Percentiles rank a stretch among this genome's conserved stretches.
phyloP scores from a whole-genome alignment of 2,329 filamentous ascomycete genomes.

The Fusarium luffae region DNA sequence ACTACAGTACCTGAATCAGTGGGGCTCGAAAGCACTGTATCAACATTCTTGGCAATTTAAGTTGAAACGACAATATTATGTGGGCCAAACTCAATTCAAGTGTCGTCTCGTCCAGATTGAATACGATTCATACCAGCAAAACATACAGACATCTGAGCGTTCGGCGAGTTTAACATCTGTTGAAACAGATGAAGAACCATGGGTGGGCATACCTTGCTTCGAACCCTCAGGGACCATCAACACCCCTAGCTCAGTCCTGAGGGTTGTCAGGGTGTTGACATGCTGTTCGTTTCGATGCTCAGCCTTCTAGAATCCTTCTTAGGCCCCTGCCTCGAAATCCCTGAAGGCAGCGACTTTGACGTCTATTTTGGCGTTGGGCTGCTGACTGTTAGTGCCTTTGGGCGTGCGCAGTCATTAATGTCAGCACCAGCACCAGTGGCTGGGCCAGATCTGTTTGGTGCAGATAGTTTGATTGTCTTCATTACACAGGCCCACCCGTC shows the following conservation, averaged over 20 bases:
- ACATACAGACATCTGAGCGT: neutral
- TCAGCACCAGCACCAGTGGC: conserved; percentile 27
- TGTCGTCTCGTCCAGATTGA: conserved; percentile 11
- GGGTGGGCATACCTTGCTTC: conserved; percentile 14
- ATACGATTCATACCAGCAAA: neutral
- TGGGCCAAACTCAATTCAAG: neutral
- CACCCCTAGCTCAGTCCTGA: conserved; percentile 28
- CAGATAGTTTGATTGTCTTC: conserved; percentile 29
- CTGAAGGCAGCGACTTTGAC: conserved; percentile 29
- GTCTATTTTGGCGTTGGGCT: conserved; percentile 29
- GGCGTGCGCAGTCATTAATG: conserved; percentile 27
- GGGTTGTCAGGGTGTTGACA: conserved; percentile 4
- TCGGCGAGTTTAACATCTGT: neutral
- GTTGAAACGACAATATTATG: conserved; percentile 29
- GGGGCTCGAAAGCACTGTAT: conserved; percentile 10
- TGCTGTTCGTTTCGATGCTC: conserved; percentile 28
- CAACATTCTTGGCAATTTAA: conserved; percentile 20
- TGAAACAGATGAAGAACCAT: neutral
- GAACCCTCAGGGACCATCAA: conserved; percentile 12
- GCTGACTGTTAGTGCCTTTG: conserved; percentile 19
- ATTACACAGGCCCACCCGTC: conserved; percentile 23
- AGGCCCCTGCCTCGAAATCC: conserved; percentile 28
- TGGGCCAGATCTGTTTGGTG: conserved; percentile 14
- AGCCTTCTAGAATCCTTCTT: conserved; percentile 47
- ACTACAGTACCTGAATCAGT: conserved; percentile 23